These are phyloP conservation scores for Tricholoma terreum DNA, from an alignment of 768 basidiomycete genomes.

Conservation along the genomic window DNA sequence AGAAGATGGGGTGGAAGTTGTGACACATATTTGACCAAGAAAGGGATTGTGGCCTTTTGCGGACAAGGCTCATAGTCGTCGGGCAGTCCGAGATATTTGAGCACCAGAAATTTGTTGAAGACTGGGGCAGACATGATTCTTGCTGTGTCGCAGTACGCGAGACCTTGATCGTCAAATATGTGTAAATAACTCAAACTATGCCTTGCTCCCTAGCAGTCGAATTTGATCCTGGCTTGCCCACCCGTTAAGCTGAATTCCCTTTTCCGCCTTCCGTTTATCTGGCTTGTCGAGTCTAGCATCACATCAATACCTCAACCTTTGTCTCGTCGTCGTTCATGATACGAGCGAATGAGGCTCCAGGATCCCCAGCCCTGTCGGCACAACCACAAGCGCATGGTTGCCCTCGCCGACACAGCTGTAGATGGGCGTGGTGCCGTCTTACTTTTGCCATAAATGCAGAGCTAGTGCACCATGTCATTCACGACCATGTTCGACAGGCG, in stretches of 20 bases:
- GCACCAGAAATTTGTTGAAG: slow-evolving; percentile 34
- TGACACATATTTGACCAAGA: slow-evolving; percentile 56
- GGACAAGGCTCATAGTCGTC: slow-evolving; percentile 61
- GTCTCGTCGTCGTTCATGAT: background rate
- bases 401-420: slow-evolving; percentile 34
- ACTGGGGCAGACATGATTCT: slow-evolving; percentile 15
- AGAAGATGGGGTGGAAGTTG: slow-evolving; percentile 69
- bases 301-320: no score
- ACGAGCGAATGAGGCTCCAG: background rate
- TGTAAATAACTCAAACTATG: slow-evolving; percentile 2
- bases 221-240: background rate
- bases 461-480: slow-evolving; percentile 44
- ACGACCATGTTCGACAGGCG: slow-evolving; percentile 44
- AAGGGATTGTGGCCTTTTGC: slow-evolving; percentile 51
- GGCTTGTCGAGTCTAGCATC: no score
- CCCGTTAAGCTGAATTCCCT: no score
- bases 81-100: slow-evolving; percentile 56
- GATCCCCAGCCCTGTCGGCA: background rate
- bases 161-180: background rate
- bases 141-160: background rate
- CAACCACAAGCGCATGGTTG: slow-evolving; percentile 7
- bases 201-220: background rate
- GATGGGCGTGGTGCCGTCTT: slow-evolving; percentile 53
- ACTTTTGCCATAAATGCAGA: slow-evolving; percentile 36
- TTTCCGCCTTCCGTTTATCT: no score